Evolutionary conservation across 345 rosid genomes (phyloP).

Genomic region (rapeseed (Brassica napus)): Da-Ae NC_063448.1:53539501-53540000

Average conservation of each 20-base stretch:
- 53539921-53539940: constrained; percentile 87
- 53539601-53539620: constrained; percentile 9
- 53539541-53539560: constrained; percentile 89
- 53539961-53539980: constrained; percentile 94
- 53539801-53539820: constrained; percentile 66
- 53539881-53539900: constrained; percentile 68
- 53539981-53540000: constrained; percentile 98
- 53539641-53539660: constrained; percentile 73
- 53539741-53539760: constrained; percentile 92
- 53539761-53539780: constrained; percentile 80
- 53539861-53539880: constrained; percentile 34
- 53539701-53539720: constrained; percentile 88
- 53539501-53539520: constrained; percentile 88
- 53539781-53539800: constrained; percentile 75
- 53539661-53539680: constrained; percentile 78
- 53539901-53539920: constrained; percentile 97
- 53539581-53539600: constrained; percentile 14
- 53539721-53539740: constrained; percentile 89
- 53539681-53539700: constrained; percentile 89
- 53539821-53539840: constrained; percentile 20
- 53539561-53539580: constrained; percentile 49
- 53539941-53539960: constrained; percentile 88
- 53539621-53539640: constrained; percentile 30
- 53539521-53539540: constrained; percentile 76
- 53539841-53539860: constrained; percentile 8